Base-by-base conservation (phyloP, 768 basidiomycete genomes). In the Mycena sanguinolenta region DNA sequence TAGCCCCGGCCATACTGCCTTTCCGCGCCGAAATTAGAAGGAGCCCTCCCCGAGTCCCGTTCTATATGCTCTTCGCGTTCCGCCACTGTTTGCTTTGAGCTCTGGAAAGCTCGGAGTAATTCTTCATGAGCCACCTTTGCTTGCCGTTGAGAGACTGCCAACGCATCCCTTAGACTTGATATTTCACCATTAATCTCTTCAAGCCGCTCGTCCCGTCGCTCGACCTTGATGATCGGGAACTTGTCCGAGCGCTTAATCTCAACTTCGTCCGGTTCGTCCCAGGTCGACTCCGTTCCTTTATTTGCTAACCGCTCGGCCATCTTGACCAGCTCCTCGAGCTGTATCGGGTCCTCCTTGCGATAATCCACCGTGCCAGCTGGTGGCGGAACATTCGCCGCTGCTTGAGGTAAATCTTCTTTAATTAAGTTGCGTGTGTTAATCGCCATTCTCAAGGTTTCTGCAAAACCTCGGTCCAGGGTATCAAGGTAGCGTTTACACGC, bases 381-480 rank as follows among this genome's bases (percentile, higher is more conserved):
- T 16, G 25, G 49, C 21, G 23, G 16, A 19, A 53, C 27, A 2
- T 34, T 21, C 14, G 3, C 32, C 27, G 19, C 39, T 21, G n/a
- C 34, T 38, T 25, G 44, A 9, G 2, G 19, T 21, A 67, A 17
- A 23, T 68, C 67, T 5, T 34, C 61, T 34, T 69, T 69, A 3
- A 62, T 52, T 8, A 69, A 9, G 28, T 59, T 64, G 3, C 68
- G 28, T 5, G 63, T 64, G 13, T 49, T 59, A 6, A 69, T 64
- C 21, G 63, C 62, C 46, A 44, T 63, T 36, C 57, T 55, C 10
- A 69, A 30, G 2, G 44, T 3, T 25, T 69, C 68, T 1, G 68
- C 67, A 25, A 69, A 69, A 25, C 54, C 44, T 9, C 61, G 67
- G 23, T 69, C 67, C 13, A 69, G 67, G 44, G 55, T 23, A 17